phyloP scores from a whole-genome alignment of 2,329 filamentous ascomycete genomes.

The Cladosporium sp. region DNA sequence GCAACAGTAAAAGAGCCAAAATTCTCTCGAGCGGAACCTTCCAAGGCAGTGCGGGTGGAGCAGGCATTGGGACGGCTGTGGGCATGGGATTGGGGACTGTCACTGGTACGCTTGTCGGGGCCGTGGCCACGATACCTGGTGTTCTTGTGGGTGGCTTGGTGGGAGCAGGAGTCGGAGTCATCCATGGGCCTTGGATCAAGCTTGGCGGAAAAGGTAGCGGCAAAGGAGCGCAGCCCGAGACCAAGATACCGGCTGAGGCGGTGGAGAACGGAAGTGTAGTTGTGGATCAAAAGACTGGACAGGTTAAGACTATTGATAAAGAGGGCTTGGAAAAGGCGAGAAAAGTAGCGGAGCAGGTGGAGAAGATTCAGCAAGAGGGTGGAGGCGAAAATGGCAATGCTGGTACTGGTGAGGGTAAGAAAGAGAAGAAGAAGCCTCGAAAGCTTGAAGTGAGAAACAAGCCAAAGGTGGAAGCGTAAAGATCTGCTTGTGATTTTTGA shows the following conservation, averaged over 20 bases:
- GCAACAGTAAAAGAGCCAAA: constrained; percentile 23
- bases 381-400: not conserved
- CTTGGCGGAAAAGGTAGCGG: constrained; percentile 24
- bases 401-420: not conserved
- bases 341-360: constrained; percentile 4
- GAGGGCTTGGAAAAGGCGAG: constrained; percentile 15
- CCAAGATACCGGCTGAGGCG: constrained; percentile 21
- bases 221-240: constrained; percentile 10
- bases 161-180: constrained; percentile 43
- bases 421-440: constrained; percentile 17
- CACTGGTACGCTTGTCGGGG: constrained; percentile 43
- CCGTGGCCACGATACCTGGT: constrained; percentile 42
- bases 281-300: constrained; percentile 15
- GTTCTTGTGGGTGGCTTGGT: constrained; percentile 43
- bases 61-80: constrained; percentile 45
- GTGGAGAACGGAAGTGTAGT: constrained; percentile 16
- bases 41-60: constrained; percentile 44
- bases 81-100: constrained; percentile 44
- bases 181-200: constrained; percentile 47
- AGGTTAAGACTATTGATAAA: constrained; percentile 3
- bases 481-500: not conserved
- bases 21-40: constrained; percentile 28
- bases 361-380: not conserved
- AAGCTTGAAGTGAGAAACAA: constrained; percentile 16
- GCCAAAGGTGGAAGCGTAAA: not conserved